Conservation (phyloP, 257 asterid genomes). For the Solanum gracilifrons region DNA sequence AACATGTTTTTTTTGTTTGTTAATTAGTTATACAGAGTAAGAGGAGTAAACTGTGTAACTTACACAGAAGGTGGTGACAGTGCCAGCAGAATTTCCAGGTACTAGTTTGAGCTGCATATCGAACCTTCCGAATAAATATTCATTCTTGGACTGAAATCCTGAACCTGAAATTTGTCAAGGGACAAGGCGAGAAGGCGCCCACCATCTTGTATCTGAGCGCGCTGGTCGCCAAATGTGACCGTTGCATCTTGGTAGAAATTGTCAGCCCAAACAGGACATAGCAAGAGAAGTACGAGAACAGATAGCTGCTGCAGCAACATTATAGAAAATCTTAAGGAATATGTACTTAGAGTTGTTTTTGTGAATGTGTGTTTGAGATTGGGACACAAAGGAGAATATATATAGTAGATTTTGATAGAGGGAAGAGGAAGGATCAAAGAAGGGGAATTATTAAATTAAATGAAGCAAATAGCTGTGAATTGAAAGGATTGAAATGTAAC, state of each 20-base stretch:
- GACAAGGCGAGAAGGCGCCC: not conserved
- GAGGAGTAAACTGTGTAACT: not conserved
- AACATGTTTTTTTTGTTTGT: no score
- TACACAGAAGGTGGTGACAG: not conserved
- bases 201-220: constrained; percentile 4
- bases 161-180: not conserved
- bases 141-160: not conserved
- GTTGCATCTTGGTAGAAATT: not conserved
- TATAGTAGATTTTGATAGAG: not conserved
- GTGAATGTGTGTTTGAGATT: not conserved
- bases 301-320: not conserved
- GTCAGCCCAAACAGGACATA: not conserved
- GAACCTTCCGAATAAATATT: not conserved
- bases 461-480: not conserved
- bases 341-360: no score
- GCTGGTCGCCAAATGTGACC: constrained; percentile 16
- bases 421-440: not conserved
- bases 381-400: not conserved
- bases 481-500: not conserved
- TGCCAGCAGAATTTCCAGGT: not conserved
- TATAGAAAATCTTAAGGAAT: not conserved
- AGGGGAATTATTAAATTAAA: not conserved
- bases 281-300: not conserved
- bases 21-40: no score
- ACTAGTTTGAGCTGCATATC: not conserved